A percentile compares a stretch with the other conserved stretches of the same genome.
Evolutionary conservation across 2,329 filamentous ascomycete species (phyloP).

Genomic region (Ophiognomonia clavigignenti-juglandacearum): DNA sequence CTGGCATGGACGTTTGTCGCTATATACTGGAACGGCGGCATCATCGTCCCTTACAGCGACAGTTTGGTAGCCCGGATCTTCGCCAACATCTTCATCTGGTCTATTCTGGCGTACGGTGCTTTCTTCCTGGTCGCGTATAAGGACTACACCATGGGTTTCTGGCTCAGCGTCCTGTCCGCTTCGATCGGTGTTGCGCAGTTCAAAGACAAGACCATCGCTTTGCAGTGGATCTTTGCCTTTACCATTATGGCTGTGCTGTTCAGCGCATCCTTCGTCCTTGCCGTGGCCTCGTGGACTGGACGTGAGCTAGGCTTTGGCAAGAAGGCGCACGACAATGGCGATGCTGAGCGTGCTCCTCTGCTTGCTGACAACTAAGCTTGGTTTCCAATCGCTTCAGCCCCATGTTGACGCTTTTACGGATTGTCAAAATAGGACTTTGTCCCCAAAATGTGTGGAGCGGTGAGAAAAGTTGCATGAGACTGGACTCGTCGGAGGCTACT

Average conservation of each 20-base stretch:
- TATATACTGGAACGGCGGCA: conserved; percentile 84
- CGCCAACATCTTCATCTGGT: conserved; percentile 86
- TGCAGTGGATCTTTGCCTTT: conserved; percentile 94
- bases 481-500: not conserved
- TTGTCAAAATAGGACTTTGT: not conserved
- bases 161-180: conserved; percentile 66
- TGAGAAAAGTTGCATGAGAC: not conserved
- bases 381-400: not conserved
- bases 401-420: not conserved
- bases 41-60: conserved; percentile 67
- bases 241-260: conserved; percentile 74
- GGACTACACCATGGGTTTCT: conserved; percentile 76
- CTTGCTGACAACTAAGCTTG: conserved; percentile 41
- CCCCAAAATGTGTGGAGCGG: not conserved
- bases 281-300: conserved; percentile 59
- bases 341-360: conserved; percentile 58
- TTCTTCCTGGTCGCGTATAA: conserved; percentile 73
- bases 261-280: conserved; percentile 60
- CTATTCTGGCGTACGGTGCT: conserved; percentile 67
- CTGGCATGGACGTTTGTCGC: conserved; percentile 83
- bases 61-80: conserved; percentile 69
- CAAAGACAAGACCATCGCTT: conserved; percentile 63
- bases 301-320: conserved; percentile 47
- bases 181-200: conserved; percentile 77
- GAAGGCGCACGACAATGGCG: conserved; percentile 32